phyloP scores from a whole-genome alignment of 2,329 filamentous ascomycete species.

The Basipetospora chlamydospora region DNA sequence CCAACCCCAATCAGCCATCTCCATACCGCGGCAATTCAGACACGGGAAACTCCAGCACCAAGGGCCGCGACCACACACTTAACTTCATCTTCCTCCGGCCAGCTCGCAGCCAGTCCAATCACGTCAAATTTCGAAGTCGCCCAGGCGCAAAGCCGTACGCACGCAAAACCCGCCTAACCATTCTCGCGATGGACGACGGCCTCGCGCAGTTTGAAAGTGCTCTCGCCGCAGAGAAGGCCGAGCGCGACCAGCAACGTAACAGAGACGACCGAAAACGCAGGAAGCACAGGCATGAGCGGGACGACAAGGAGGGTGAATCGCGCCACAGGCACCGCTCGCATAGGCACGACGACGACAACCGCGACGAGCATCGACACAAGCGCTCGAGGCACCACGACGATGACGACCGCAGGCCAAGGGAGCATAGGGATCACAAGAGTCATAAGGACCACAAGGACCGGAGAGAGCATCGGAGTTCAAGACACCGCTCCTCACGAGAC shows the following conservation, averaged over 20 bases:
- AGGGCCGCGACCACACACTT: too few species aligned
- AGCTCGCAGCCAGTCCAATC: too few species aligned
- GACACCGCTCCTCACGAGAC: constrained; percentile 16
- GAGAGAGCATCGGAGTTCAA: constrained; percentile 17
- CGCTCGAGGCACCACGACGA: constrained; percentile 1
- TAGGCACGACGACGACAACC: constrained; percentile 18
- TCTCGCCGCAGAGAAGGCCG: constrained; percentile 49
- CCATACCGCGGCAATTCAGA: too few species aligned
- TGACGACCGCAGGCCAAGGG: not conserved
- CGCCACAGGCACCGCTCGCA: constrained; percentile 29
- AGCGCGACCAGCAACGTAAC: constrained; percentile 26
- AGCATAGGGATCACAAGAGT: constrained; percentile 6
- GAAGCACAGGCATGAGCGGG: constrained; percentile 10
- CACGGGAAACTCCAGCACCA: too few species aligned
- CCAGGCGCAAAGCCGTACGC: too few species aligned
- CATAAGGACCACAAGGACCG: constrained; percentile 12
- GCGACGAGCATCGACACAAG: constrained; percentile 14
- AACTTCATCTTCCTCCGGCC: too few species aligned
- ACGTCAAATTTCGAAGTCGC: too few species aligned
- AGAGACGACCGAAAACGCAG: constrained; percentile 16
- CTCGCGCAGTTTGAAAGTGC: constrained; percentile 64
- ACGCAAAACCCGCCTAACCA: too few species aligned
- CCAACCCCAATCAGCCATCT: too few species aligned
- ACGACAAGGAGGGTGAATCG: constrained; percentile 25
- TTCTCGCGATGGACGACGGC: constrained; percentile 19